phyloP scores from a whole-genome alignment of 2,329 filamentous ascomycete species.

The Sphaerostilbella broomeana region DNA sequence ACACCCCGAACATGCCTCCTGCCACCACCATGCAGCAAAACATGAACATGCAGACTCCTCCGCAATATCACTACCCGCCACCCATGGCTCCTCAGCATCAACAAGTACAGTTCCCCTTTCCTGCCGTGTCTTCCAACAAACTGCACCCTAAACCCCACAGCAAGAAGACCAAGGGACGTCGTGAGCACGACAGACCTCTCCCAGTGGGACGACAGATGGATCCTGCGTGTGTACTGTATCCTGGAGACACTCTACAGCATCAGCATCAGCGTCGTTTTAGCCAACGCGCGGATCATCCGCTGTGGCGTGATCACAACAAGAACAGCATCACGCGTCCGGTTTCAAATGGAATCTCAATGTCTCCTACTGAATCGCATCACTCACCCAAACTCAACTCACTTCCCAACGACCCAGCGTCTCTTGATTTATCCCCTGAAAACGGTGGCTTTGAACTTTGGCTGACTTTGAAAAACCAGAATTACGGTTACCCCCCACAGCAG shows the following conservation, averaged over 20 bases:
- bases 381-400: conserved; percentile 10
- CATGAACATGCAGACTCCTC: conserved; percentile 59
- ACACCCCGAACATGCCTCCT: conserved; percentile 61
- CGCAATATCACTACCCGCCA: conserved; percentile 55
- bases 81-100: conserved; percentile 54
- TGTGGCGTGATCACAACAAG: conserved; percentile 24
- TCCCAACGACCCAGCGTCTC: conserved; percentile 21
- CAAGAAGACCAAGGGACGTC: conserved; percentile 41
- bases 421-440: conserved; percentile 62
- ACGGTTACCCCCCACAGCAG: conserved; percentile 44
- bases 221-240: conserved; percentile 29
- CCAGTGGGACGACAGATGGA: conserved; percentile 33
- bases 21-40: conserved; percentile 46
- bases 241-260: conserved; percentile 28
- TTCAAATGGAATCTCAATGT: conserved; percentile 17
- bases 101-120: conserved; percentile 50
- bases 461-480: conserved; percentile 62
- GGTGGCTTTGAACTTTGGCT: conserved; percentile 68
- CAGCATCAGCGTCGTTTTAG: conserved; percentile 35
- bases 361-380: conserved; percentile 9
- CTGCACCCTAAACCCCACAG: conserved; percentile 34
- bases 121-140: conserved; percentile 26
- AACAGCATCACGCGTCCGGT: conserved; percentile 17
- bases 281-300: conserved; percentile 37
- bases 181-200: conserved; percentile 41